Base-by-base conservation (phyloP, 2,329 filamentous ascomycete genomes). In the Monosporascus ibericus region DNA sequence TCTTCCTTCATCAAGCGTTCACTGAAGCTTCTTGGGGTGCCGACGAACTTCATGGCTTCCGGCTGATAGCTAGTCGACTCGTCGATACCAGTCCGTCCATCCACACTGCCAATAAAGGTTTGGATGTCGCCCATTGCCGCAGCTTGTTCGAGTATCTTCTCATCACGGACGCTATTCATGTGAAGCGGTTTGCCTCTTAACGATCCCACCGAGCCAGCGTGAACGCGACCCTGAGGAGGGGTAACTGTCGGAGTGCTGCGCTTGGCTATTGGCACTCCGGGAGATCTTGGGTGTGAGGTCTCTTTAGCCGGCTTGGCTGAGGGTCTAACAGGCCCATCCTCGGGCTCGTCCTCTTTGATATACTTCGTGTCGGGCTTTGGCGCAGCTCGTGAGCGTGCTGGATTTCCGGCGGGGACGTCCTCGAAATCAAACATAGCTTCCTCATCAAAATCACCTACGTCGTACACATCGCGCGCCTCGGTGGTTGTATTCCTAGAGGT, bases 161-260 rank as follows among this genome's bases (percentile, higher is more conserved):
- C 71, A 48, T 77, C 72, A 47, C 71, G 72, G 46, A 82, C 72
- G 15, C 81, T 70, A 2, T 76, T 73, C 68, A 81, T 78, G 37
- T 73, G 70, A 47, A 83, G 75, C 15, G 78, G 72, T 20, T 72
- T 72, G 44, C 79, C 79, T 59, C 75, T 79, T 58, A 79, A 81
- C n/a, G 78, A 81, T 3, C 78, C 78, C 15, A 78, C 63, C 6
- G 75, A 76, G 18, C 71, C 71, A 22, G 69, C 63, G 44, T 70
- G 63, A 49, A 69, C 69, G 46, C 66, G 69, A 47, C 69, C 59
- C 5, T 59, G 59, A 3, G 69, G 63, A 11, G 68, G 63, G n/a
- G 65, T 64, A 48, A 68, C 60, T 61, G 65, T 25, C 55, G 65
- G 38, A 55, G 60, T 52, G 40, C 61, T 54, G 25, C 62, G 61